Evolutionary conservation across 768 basidiomycete genomes (phyloP).

Genomic region (Termitomyces sp.): DNA sequence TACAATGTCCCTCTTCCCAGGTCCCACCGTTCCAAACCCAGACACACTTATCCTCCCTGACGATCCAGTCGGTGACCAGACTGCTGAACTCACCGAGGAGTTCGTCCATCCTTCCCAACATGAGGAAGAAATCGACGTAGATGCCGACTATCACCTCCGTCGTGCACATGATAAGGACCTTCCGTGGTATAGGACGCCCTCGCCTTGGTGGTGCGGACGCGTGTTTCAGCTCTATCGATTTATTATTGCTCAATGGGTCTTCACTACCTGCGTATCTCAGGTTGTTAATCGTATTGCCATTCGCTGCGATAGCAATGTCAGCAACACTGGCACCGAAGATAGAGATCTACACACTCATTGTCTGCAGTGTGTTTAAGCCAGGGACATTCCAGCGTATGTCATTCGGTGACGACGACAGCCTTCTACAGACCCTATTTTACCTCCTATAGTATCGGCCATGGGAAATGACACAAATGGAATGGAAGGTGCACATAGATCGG

Average conservation of each 20-base stretch:
- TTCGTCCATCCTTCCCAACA: constrained; percentile 35
- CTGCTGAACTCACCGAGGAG: constrained; percentile 41
- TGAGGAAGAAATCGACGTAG: constrained; percentile 24
- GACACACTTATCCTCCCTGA: constrained; percentile 39
- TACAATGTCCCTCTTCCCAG: constrained; percentile 10
- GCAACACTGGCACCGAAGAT: constrained; percentile 65
- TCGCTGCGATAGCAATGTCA: constrained; percentile 49
- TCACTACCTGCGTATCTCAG: constrained; percentile 28
- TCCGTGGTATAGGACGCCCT: constrained; percentile 77
- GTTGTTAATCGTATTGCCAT: constrained; percentile 49
- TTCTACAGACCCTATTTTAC: background rate
- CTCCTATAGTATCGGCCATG: background rate
- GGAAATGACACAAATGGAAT: background rate
- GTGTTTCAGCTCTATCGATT: background rate
- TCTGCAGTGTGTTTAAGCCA: constrained; percentile 62
- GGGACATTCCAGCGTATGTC: constrained; percentile 35
- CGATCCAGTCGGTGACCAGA: constrained; percentile 38
- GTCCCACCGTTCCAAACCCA: constrained; percentile 23
- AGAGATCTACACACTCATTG: constrained; percentile 70
- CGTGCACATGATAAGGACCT: constrained; percentile 16
- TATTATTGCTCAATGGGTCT: background rate
- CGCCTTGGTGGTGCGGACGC: constrained; percentile 58
- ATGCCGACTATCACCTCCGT: constrained; percentile 20
- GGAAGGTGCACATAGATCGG: background rate
- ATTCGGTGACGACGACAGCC: background rate